Evolutionary conservation across 1,284 basidiomycete species (phyloP).

Genomic region (Vanrija pseudolonga): DNA sequence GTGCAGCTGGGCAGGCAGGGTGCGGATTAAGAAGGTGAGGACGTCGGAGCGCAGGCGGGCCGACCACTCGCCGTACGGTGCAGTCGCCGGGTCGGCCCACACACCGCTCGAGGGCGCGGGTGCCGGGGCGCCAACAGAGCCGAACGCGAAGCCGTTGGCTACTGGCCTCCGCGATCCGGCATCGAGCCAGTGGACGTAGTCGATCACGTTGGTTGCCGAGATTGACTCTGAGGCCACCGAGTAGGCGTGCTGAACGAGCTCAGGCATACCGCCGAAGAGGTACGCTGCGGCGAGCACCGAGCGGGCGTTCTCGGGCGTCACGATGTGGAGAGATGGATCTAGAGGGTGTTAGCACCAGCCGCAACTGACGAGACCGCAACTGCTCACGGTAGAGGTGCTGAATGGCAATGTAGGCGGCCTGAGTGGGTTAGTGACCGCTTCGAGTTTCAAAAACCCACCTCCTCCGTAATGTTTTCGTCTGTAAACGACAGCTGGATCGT

Average conservation of each 20-base stretch:
- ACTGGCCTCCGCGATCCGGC: constrained; percentile 3
- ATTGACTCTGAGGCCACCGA: constrained; percentile 69
- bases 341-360: neutral
- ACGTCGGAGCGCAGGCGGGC: constrained; percentile 32
- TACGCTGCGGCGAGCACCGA: constrained; percentile 75
- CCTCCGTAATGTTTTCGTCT: constrained; percentile 71
- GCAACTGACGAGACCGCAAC: constrained; percentile 2
- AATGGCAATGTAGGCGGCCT: constrained; percentile 43
- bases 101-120: constrained; percentile 50
- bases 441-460: constrained; percentile 55
- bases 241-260: constrained; percentile 73
- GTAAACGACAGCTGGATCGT: constrained; percentile 69
- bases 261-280: constrained; percentile 77
- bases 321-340: constrained; percentile 38
- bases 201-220: constrained; percentile 63
- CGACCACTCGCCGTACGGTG: constrained; percentile 39
- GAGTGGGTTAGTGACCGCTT: constrained; percentile 5
- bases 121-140: neutral
- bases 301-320: constrained; percentile 71
- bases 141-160: constrained; percentile 16
- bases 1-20: constrained; percentile 60
- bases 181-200: constrained; percentile 70
- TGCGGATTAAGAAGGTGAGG: constrained; percentile 61
- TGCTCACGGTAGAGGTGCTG: constrained; percentile 44
- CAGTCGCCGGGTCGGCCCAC: constrained; percentile 4